Evolutionary conservation across 306 rosid species (phyloP).

Genomic region (Mucuna pruriens): DNA sequence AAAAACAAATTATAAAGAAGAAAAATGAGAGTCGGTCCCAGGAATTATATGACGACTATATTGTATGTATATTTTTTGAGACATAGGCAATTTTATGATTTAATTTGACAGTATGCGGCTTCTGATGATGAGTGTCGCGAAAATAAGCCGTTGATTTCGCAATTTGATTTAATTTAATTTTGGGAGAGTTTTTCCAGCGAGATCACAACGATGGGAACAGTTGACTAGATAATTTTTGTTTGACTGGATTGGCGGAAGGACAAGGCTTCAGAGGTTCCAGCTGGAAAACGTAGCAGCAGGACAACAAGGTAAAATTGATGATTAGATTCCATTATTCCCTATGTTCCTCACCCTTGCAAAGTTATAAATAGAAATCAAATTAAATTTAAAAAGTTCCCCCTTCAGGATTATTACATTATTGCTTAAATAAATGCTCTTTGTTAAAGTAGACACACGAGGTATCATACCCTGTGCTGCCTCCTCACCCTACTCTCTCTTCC

Average conservation of each 20-base stretch:
- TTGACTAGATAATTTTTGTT: constrained; percentile 68
- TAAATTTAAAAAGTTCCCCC: constrained; percentile 40
- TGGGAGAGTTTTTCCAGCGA: constrained; percentile 48
- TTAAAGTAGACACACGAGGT: constrained; percentile 21
- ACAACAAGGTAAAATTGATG: constrained; percentile 85
- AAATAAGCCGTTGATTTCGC: constrained; percentile 53
- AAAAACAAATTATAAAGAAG: background rate
- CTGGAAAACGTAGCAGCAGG: constrained; percentile 91
- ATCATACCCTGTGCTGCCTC: constrained; percentile 34
- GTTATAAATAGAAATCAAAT: constrained; percentile 6
- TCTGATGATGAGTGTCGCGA: constrained; percentile 16
- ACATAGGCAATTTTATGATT: background rate
- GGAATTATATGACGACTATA: background rate
- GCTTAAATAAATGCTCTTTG: constrained; percentile 43
- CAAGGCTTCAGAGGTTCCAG: constrained; percentile 59
- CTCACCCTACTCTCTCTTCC: constrained; percentile 11
- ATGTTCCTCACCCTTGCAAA: constrained; percentile 54
- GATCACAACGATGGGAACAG: constrained; percentile 55
- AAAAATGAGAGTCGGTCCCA: background rate
- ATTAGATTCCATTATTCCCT: constrained; percentile 99
- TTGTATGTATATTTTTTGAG: background rate
- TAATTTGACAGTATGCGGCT: background rate
- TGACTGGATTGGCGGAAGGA: constrained; percentile 58
- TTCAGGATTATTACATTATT: constrained; percentile 35
- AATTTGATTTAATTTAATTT: background rate